Base-by-base conservation (phyloP, 2,329 filamentous ascomycete genomes). In the Lachnellula cervina region DNA sequence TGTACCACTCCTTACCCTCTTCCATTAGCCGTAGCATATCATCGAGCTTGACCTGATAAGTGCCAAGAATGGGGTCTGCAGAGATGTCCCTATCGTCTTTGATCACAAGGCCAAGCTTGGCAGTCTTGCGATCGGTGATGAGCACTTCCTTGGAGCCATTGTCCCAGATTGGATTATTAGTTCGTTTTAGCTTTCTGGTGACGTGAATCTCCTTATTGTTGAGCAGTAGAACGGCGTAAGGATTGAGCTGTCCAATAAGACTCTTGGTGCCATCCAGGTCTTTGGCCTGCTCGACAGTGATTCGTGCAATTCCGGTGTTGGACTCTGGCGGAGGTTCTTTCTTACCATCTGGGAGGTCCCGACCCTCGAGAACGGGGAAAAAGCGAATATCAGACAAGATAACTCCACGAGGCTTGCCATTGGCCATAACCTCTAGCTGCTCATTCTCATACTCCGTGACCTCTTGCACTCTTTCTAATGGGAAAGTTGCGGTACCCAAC, bases 1-100 rank as follows among this genome's bases (percentile, higher is more conserved):
- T 90, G 77, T 92, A 99, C 94, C 94, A 99, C 65, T 97, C 91
- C 66, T 96, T 89, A 43, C 94, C 93, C 73, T 96, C 94, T 47
- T 86, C 86, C 82, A 89, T 95, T 70, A 92, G 81, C 54, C 93
- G 90, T 25, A 97, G 76, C 82, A 99, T 88, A 66, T 97, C 93
- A 61, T 96, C 89, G 25, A 99, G 78, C 73, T 92, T 96, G 73
- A 99, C 95, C 71, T 97, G 91, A 71, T 97, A 97, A 25, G 86
- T 92, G 57, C 93, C 94, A 21, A 99, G 76, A 35, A 93, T 81
- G 49, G 90, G 91, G 70, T 99, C 93, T 14, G 85, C 78, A 7
- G 84, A 77, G 54, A 99, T 75, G 52, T 96, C 93, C 60, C 93
- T 87, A 64, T 97, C 93, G 68, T 99, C 94, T 75, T 97, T 99